Evolutionary conservation across 169 alveolate genomes (phyloP).

Genomic region (Toxoplasma gondii): DNA sequence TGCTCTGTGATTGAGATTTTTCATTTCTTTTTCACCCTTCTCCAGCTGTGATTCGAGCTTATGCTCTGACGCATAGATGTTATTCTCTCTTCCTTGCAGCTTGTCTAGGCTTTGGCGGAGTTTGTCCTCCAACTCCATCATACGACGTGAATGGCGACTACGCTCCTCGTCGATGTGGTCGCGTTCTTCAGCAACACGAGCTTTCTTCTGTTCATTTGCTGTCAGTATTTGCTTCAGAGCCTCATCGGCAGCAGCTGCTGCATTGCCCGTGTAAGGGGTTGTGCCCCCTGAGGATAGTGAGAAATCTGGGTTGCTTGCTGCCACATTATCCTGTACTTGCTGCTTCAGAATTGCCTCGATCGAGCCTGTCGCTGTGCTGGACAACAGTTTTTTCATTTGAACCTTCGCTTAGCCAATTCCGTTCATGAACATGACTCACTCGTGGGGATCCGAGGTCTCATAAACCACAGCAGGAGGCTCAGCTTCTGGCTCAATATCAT

Average conservation of each 20-base stretch:
- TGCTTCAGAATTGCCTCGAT: neutral
- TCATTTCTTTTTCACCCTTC: neutral
- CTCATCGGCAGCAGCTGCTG: neutral
- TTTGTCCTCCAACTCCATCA: neutral
- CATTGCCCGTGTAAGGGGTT: neutral
- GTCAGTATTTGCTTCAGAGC: neutral
- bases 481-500: conserved; percentile 49
- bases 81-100: neutral
- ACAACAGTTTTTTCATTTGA: too few relatives aligned
- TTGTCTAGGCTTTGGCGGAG: neutral
- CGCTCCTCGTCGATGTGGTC: neutral
- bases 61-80: neutral
- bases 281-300: neutral
- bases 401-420: neutral
- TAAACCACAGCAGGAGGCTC: neutral
- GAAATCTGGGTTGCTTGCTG: neutral
- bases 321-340: conserved; percentile 6
- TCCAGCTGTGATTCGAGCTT: neutral
- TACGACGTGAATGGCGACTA: neutral
- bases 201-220: neutral
- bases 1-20: neutral
- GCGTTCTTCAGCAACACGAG: neutral
- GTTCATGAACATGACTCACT: neutral
- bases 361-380: neutral
- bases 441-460: neutral